Evolutionary conservation across 176 grass and related monocot species (phyloP).

Genomic region (Zoysia japonica): DNA sequence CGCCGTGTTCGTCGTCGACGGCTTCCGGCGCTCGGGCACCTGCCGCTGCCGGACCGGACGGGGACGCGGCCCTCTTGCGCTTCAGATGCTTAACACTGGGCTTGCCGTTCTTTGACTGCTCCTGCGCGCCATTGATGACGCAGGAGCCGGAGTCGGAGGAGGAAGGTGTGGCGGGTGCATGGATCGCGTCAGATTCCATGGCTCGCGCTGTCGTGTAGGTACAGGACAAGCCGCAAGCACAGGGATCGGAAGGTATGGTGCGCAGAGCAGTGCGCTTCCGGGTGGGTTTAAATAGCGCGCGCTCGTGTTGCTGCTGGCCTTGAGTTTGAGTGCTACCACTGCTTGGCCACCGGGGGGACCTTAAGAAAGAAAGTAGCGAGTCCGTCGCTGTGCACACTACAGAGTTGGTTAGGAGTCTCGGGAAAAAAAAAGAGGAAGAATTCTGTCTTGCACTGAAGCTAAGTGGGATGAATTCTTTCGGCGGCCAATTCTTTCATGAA

Average conservation of each 20-base stretch:
- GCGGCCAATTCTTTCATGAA: neutral
- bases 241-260: neutral
- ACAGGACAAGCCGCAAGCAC: neutral
- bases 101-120: conserved; percentile 5
- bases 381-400: neutral
- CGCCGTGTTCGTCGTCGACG: neutral
- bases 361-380: neutral
- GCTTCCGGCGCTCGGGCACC: neutral
- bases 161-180: conserved; percentile 40
- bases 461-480: neutral
- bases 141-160: conserved; percentile 28
- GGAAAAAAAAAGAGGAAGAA: neutral
- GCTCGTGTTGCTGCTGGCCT: neutral
- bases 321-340: neutral
- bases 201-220: neutral
- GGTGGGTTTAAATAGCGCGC: conserved; percentile 47
- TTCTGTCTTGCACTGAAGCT: too few relatives aligned
- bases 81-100: conserved; percentile 18
- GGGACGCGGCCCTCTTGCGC: conserved; percentile 10
- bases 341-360: neutral
- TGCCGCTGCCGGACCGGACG: neutral
- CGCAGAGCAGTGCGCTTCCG: neutral
- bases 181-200: conserved; percentile 49
- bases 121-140: conserved; percentile 38
- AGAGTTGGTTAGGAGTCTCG: neutral